Base-by-base conservation (phyloP, 805 yeast species). In the Pichia nanzhaoensis region DNA sequence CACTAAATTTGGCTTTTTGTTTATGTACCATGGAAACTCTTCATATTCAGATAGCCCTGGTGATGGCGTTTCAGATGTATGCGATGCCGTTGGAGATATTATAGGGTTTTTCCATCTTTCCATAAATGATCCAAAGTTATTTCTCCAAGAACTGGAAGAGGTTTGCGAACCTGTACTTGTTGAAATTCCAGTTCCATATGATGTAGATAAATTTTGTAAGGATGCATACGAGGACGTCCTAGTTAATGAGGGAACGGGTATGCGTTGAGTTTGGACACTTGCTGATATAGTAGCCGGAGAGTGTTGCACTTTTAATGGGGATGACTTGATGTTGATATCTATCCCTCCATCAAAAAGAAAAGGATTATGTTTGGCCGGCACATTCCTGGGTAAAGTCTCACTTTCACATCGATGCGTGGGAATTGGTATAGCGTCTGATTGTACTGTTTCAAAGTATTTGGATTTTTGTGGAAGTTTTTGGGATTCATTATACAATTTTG, bases 171-270 rank as follows among this genome's bases (percentile, higher is more conserved):
- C 47, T 9, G 24, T 16, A 21, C 47, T 42, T 34, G 28, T 42
- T n/a, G 50, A 37, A 21, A 45, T 28, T 17, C 17, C 39, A 2
- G 45, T 52, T 6, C 71, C 64, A 36, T 71, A 61, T 12, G 76
- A 69, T 14, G 66, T 54, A 13, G 68, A 65, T 31, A 65, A 42
- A 44, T 56, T 56, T 47, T 64, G 68, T 20, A 65, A 51, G 8
- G 70, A 65, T 2, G 63, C 61, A 37, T 64, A 63, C 3, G 68
- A 61, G 2, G 66, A 58, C 9, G 63, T 53, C 17, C 62, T 48
- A 9, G 55, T 55, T 1, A 61, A 28, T 13, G 48, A 49, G 8
- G 63, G 54, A 16, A 51, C 50, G 4, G 50, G 31, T 10, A 51
- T 48, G 13, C 57, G 41, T 38, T 56, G 57, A 4, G 60, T 51